Base-by-base conservation (phyloP, 1,284 basidiomycete genomes). In the Pisolithus thermaeus region DNA sequence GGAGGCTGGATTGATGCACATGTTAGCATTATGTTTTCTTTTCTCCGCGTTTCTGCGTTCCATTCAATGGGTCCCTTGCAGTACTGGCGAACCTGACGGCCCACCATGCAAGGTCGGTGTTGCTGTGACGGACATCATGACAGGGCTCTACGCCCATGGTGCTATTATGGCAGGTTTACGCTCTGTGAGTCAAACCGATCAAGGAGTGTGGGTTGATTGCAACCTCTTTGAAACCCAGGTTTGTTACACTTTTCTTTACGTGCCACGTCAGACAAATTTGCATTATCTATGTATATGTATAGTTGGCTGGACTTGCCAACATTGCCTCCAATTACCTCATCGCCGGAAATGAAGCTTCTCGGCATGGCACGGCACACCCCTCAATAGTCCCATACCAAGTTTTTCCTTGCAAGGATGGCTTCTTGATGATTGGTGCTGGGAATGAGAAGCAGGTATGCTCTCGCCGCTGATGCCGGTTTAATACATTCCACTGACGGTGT, bases 271-370 rank as follows among this genome's bases (percentile, higher is more conserved):
- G 28, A 50, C 25, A 25, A 20, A n/a, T 28, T 47, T n/a, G 44
- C 45, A n/a, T 36, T 18, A 12, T 20, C 18, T 20, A 20, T 12
- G 12, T 48, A 42, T 28, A 47, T 50, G 8, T 54, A 25, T 67
- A 95, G 87, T 81, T 97, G 50, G 93, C 95, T 7, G 90, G 90
- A 7, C 78, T 97, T 6, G 93, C 87, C 1, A 97, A 97, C 65
- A 92, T 98, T 53, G 95, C 89, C 4, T 90, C 90, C 11, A 97
- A 95, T 71, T 97, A 93, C 72, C 81, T 97, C 47, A 88, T 97
- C 53, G 81, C 90, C 7, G 90, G 88, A 1, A 73, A 88, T 68
- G 91, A 96, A 67, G 94, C 89, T 8, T 77, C 79, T n/a, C 75
- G 95, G 47, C 87, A 92, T 66, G 95, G 95, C 23, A 97, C 95